Evolutionary conservation across 441 rosid genomes (phyloP), one percentile per base, ranked within the genome.

Genomic region (Euphorbia celastroides): DNA sequence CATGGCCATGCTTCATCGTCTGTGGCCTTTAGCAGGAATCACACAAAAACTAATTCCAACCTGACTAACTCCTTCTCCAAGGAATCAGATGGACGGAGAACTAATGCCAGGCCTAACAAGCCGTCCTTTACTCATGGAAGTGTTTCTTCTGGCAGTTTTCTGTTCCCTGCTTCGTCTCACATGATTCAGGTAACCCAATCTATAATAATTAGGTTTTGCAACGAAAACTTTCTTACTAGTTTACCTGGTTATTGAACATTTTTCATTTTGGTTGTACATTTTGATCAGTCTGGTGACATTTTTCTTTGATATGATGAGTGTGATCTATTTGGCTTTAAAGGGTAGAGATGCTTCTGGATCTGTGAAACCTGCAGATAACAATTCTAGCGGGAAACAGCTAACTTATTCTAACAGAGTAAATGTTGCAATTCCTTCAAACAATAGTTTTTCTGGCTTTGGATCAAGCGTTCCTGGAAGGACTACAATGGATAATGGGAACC

Each of bases 331-430:
- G n/a, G 72, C 28, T 74, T 52, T 75, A 42, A 84, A 90, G 98
- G 86, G 84, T 64, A 82, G 80, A 80, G 80, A 58, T 69, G 69
- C 86, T 57, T 79, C 92, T 66, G 83, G 82, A 62, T 74, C 84
- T 1, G 14, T 72, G 28, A 89, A 80, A 60, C 65, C 80, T 10
- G 17, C 65, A 72, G 83, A 82, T 50, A 75, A 70, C 73, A 73
- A 78, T 64, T 75, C 83, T 46, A 75, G 70, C 65, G 86, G 80
- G 65, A 85, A 81, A 80, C 77, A 79, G 26, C 76, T 70, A 12
- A 59, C 89, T 66, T 77, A 71, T 50, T 68, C 67, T 72, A 81
- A 68, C 73, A 89, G 80, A 58, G 38, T 79, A 52, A 82, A 87
- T 72, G 77, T 60, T 67, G 66, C 78, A 41, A 61, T 72, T 13